Conservation (phyloP, 106 monocot species). For the Phalaenopsis aphrodite region DNA sequence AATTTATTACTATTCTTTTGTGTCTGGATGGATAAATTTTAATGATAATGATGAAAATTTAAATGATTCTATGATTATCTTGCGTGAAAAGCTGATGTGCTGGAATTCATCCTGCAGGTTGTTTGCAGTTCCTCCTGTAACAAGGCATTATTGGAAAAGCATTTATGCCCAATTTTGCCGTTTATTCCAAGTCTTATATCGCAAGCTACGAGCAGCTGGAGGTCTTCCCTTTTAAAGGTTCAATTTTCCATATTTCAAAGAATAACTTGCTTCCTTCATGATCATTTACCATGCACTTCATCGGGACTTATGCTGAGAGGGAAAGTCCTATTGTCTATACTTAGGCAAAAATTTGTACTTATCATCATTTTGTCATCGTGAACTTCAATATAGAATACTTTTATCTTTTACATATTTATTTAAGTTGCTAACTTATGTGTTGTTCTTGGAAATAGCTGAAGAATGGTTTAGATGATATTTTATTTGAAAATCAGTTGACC, state of each 20-base stretch:
- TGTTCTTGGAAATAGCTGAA: neutral
- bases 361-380: neutral
- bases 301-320: too few relatives aligned
- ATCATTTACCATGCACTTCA: too few relatives aligned
- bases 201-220: constrained; percentile 29
- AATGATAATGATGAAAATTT: neutral
- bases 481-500: neutral
- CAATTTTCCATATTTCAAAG: neutral
- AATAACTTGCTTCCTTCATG: too few relatives aligned
- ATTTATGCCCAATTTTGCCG: constrained; percentile 30
- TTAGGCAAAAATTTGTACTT: too few relatives aligned
- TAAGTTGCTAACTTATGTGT: neutral
- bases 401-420: neutral
- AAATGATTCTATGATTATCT: neutral
- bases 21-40: neutral
- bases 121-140: constrained; percentile 7
- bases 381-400: neutral
- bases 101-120: constrained; percentile 24
- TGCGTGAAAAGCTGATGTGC: neutral
- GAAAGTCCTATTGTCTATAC: neutral
- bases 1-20: neutral
- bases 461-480: neutral
- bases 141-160: constrained; percentile 31
- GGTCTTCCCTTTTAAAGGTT: constrained; percentile 49
- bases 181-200: constrained; percentile 41